These are phyloP conservation scores for Pseudogymnoascus verrucosus DNA, from an alignment of 2,329 filamentous ascomycete species.

Conservation along the genomic window DNA sequence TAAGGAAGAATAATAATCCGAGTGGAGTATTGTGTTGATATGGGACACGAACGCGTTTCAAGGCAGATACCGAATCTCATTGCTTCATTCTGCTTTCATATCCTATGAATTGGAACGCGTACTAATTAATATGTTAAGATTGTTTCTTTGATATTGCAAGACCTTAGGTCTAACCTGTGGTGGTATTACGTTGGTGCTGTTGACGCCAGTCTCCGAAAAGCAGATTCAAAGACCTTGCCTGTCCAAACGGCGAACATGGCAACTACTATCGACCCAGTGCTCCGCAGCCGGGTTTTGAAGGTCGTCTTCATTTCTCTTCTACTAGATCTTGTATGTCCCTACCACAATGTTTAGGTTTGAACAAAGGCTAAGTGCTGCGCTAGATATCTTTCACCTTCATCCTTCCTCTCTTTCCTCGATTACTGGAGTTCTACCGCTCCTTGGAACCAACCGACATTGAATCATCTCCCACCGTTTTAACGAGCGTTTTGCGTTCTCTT, in stretches of 20 bases:
- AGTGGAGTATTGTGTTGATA: neutral
- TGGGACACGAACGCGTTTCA: slow-evolving; percentile 3
- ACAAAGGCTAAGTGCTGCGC: neutral
- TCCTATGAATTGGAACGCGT: neutral
- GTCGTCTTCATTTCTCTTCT: slow-evolving; percentile 86
- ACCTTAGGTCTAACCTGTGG: neutral
- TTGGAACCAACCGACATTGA: slow-evolving; percentile 50
- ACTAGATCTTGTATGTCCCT: slow-evolving; percentile 67
- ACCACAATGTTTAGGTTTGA: slow-evolving; percentile 9
- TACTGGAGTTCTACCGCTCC: slow-evolving; percentile 92
- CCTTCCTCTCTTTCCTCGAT: slow-evolving; percentile 86
- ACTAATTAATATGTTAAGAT: slow-evolving; percentile 5
- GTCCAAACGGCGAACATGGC: slow-evolving; percentile 20
- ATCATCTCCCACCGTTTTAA: slow-evolving; percentile 58
- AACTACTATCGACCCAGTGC: slow-evolving; percentile 39
- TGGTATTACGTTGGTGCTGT: neutral
- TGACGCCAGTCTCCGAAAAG: neutral
- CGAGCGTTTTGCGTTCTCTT: slow-evolving; percentile 70
- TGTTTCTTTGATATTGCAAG: neutral
- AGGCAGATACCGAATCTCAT: neutral
- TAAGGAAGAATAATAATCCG: slow-evolving; percentile 4
- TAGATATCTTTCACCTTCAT: slow-evolving; percentile 99
- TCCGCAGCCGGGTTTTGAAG: slow-evolving; percentile 72
- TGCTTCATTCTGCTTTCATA: neutral
- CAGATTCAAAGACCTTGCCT: neutral